Base-by-base conservation (phyloP, 2,329 filamentous ascomycete species). In the Hypoxylon sp. region DNA sequence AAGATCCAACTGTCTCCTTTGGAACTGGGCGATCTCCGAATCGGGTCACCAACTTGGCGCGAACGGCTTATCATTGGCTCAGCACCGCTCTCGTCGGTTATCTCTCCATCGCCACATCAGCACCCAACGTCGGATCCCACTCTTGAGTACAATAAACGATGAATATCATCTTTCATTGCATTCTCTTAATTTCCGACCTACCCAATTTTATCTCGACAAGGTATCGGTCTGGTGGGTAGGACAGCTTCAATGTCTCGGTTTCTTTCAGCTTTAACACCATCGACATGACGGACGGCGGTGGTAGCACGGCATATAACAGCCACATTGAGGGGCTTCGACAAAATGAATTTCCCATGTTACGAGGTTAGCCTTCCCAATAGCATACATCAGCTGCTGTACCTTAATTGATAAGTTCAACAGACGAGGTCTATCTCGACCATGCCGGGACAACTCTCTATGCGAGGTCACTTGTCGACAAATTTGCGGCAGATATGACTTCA, bases 391-490 rank as follows among this genome's bases (percentile, higher is more conserved):
- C 47, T 22, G 14, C 9, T 8, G 42, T 29, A 5, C 2, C 19
- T 42, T 67, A 6, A 46, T 54, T 70, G 51, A 67, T 35, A 39
- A 22, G 13, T 29, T 17, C 29, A 8, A n/a, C 60, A 95, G 93
- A 87, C 57, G 89, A 88, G 9, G 85, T 90, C 51, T 98, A 98
- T 79, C 90, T 98, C 63, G 95, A 98, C 75, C 94, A 98, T 91
- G 94, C 94, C 0, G 95, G 94, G n/a, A 93, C 93, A n/a, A 95
- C 94, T 0, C 84, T 92, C 0, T 93, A 92, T 77, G 85, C 94
- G 46, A 95, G 92, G 78, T 94, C 92, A 31, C 81, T 96, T 24
- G 90, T 98, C 79, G 91, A 95, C 71, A 84, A 83, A 24, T 97
- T 97, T 80, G 89, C 93, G 8, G 79, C 82, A n/a, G 92, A 96